A percentile compares a stretch with the other conserved stretches of the same genome.
Conservation (phyloP, 352 stramenopile species). For the Globisporangium splendens region DNA sequence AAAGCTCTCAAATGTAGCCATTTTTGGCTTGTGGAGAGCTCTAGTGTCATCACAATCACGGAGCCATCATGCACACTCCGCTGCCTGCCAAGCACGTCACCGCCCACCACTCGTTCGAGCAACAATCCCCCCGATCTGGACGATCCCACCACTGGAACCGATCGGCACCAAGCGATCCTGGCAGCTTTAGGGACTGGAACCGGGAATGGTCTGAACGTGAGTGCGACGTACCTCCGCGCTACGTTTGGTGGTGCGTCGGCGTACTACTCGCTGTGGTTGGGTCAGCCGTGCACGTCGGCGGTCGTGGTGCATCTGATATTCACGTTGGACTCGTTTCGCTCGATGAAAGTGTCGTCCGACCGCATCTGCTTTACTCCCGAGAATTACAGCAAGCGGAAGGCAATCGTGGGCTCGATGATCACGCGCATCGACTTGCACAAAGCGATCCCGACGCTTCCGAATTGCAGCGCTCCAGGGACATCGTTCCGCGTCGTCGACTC, state of each 20-base stretch:
- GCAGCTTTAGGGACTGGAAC: neutral
- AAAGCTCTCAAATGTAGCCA: neutral
- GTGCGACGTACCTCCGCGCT: conserved; percentile 43
- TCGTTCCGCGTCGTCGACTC: neutral
- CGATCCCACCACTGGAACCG: too few relatives aligned
- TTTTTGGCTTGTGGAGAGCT: neutral
- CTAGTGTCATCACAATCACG: too few relatives aligned
- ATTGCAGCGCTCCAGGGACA: neutral
- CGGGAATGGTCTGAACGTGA: conserved; percentile 21
- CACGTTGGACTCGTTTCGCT: conserved; percentile 32
- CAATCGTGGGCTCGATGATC: conserved; percentile 23
- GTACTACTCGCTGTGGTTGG: conserved; percentile 59
- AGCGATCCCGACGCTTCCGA: conserved; percentile 6
- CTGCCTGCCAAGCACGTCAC: neutral
- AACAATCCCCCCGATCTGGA: too few relatives aligned
- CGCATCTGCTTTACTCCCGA: conserved; percentile 69
- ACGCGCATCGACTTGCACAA: conserved; percentile 31
- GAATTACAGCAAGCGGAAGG: conserved; percentile 49
- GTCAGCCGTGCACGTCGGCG: conserved; percentile 49
- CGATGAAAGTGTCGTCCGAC: conserved; percentile 54
- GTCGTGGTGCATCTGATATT: conserved; percentile 73
- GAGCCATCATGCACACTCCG: neutral
- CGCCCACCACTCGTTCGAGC: neutral
- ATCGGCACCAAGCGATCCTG: too few relatives aligned
- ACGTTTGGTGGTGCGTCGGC: conserved; percentile 55